Evolutionary conservation across 192 early-diverging fungal genomes (phyloP).

Genomic region (Rhizophagus sp.): DNA sequence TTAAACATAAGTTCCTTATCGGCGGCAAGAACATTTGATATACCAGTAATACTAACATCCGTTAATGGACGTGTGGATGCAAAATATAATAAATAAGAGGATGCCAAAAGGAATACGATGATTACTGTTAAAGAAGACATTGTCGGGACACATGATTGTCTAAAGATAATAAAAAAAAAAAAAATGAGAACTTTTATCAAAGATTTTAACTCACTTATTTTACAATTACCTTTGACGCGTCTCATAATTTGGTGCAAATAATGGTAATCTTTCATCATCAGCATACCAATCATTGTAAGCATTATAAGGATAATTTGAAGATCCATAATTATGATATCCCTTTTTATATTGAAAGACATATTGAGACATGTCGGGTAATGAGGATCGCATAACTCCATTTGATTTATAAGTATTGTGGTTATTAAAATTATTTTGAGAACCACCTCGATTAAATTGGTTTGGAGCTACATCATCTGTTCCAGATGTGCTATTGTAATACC

Average conservation of each 20-base stretch:
- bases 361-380: slow-evolving; percentile 25
- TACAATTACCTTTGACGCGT: neutral
- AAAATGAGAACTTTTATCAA: no score
- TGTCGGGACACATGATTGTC: neutral
- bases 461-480: neutral
- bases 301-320: slow-evolving; percentile 11
- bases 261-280: slow-evolving; percentile 16
- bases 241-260: slow-evolving; percentile 20
- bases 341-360: slow-evolving; percentile 12
- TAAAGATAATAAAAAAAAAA: neutral
- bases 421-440: neutral
- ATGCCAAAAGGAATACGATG: slow-evolving; percentile 25
- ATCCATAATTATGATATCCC: slow-evolving; percentile 21
- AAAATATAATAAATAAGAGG: slow-evolving; percentile 41
- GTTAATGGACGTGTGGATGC: slow-evolving; percentile 48
- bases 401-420: slow-evolving; percentile 2
- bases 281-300: slow-evolving; percentile 4
- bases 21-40: slow-evolving; percentile 61
- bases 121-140: slow-evolving; percentile 13
- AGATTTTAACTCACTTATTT: neutral
- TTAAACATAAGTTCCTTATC: slow-evolving; percentile 72
- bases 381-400: slow-evolving; percentile 20
- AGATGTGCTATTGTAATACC: slow-evolving; percentile 6
- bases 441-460: neutral
- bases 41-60: slow-evolving; percentile 47